Percentiles rank a stretch among this genome's conserved stretches.
Evolutionary conservation across 345 rosid species (phyloP).

Genomic region (Carallia pectinifolia): DNA sequence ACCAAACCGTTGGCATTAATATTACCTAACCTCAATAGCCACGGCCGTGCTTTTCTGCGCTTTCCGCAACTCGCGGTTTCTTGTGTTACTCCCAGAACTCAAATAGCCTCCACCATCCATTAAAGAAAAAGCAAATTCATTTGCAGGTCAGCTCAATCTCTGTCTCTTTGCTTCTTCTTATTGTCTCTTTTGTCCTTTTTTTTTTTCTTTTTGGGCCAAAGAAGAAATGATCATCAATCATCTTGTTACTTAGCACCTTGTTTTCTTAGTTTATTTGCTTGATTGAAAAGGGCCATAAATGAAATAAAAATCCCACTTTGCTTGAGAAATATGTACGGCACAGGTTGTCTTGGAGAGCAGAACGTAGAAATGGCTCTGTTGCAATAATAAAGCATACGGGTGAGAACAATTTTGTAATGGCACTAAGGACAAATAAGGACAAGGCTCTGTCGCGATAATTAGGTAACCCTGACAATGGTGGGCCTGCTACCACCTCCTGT

Average conservation of each 20-base stretch:
- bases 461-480: too few relatives aligned
- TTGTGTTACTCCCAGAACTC: conserved; percentile 13
- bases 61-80: conserved; percentile 34
- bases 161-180: background rate
- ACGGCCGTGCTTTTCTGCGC: conserved; percentile 5
- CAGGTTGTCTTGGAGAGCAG: too few relatives aligned
- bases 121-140: background rate
- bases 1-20: too few relatives aligned
- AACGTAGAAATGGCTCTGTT: too few relatives aligned
- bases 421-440: too few relatives aligned
- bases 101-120: background rate
- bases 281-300: background rate
- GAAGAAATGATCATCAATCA: too few relatives aligned
- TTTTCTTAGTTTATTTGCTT: background rate
- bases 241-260: background rate
- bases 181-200: background rate
- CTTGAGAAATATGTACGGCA: too few relatives aligned
- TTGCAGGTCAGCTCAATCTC: background rate
- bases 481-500: too few relatives aligned
- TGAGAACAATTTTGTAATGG: too few relatives aligned
- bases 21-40: background rate
- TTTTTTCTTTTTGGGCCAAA: background rate
- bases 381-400: too few relatives aligned
- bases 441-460: too few relatives aligned
- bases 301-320: too few relatives aligned